Percentiles rank a stretch among this genome's conserved stretches.
These are phyloP conservation scores for Avena insularis DNA, from an alignment of 176 grass and related monocot genomes.

Conservation along the genomic window DNA sequence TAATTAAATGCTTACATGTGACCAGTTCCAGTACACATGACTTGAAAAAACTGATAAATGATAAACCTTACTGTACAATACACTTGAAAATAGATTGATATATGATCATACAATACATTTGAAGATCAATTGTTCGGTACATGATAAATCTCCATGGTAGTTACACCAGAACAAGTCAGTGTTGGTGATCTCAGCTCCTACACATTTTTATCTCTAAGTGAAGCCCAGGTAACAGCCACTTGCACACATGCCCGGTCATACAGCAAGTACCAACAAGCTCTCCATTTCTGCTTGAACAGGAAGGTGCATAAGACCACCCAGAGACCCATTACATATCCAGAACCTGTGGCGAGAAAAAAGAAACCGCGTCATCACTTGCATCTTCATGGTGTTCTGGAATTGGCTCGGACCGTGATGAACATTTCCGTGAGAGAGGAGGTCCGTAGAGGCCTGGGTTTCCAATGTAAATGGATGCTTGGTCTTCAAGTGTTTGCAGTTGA, in stretches of 20 bases:
- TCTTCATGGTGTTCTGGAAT: background rate
- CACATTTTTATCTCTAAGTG: background rate
- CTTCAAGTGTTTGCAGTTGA: conserved; percentile 5
- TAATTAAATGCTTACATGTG: too few species aligned
- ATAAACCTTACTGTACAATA: too few species aligned
- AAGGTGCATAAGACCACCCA: background rate
- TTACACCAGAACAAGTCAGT: too few species aligned
- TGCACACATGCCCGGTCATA: background rate
- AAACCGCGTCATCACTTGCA: background rate
- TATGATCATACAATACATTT: too few species aligned
- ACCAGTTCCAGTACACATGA: too few species aligned
- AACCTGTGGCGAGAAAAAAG: background rate
- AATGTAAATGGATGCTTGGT: background rate
- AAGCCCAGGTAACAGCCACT: background rate
- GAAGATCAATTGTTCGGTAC: too few species aligned
- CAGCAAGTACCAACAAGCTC: background rate
- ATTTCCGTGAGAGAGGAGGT: background rate
- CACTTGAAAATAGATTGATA: too few species aligned
- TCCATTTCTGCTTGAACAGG: background rate
- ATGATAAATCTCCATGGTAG: too few species aligned
- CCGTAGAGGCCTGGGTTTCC: background rate
- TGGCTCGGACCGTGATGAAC: background rate
- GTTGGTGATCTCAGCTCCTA: background rate
- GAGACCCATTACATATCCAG: background rate
- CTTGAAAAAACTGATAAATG: too few species aligned